These are phyloP conservation scores for Diospyros kaki DNA, from an alignment of 148 eudicot species.

Conservation along the genomic window DNA sequence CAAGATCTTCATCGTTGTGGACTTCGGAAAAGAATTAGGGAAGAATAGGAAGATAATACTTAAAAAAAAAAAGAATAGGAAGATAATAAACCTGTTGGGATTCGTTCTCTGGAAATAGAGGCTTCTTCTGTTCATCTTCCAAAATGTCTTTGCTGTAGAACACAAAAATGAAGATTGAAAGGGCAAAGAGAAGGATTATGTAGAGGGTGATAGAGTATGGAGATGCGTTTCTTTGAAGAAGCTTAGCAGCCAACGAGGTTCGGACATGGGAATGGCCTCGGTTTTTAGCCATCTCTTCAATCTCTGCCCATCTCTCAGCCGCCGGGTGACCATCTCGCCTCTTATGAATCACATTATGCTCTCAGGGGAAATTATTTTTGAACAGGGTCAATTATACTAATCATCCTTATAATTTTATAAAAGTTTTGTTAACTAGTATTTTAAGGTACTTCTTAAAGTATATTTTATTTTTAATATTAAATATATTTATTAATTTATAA, in stretches of 20 bases:
- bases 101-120: background rate
- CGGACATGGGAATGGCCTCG: slow-evolving; percentile 1
- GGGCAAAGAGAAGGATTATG: slow-evolving; percentile 18
- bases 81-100: slow-evolving; percentile 7
- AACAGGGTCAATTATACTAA: too few relatives aligned
- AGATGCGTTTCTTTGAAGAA: slow-evolving; percentile 14
- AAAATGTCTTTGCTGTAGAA: slow-evolving; percentile 27
- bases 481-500: too few relatives aligned
- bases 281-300: slow-evolving; percentile 3
- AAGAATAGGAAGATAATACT: background rate
- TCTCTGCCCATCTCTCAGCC: too few relatives aligned
- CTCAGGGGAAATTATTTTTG: too few relatives aligned
- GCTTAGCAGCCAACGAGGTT: background rate
- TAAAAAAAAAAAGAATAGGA: too few relatives aligned
- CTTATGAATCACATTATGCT: too few relatives aligned
- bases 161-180: slow-evolving; percentile 28
- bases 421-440: too few relatives aligned
- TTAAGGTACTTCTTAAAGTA: too few relatives aligned
- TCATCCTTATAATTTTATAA: too few relatives aligned
- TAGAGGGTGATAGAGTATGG: slow-evolving; percentile 21
- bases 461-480: too few relatives aligned
- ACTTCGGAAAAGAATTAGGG: background rate
- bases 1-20: background rate
- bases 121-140: slow-evolving; percentile 20
- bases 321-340: too few relatives aligned